A percentile compares a stretch with the other conserved stretches of the same genome.
Evolutionary conservation across 2,329 filamentous ascomycete genomes (phyloP).

Genomic region (Lecanoromycetidae sp.): DNA sequence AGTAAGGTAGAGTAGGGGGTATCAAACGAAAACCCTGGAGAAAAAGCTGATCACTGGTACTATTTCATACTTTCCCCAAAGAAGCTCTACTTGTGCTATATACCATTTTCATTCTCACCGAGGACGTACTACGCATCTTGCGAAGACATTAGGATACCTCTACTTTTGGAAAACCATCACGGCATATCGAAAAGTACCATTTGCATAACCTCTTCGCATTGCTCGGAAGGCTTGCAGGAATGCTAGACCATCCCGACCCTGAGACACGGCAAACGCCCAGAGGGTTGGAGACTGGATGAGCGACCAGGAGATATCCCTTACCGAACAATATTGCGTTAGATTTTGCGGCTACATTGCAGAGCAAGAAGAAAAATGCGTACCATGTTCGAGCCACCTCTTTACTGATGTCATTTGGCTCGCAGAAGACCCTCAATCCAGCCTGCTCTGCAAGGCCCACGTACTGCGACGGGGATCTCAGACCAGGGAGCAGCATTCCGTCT

Average conservation of each 20-base stretch:
- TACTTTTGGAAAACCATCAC: constrained; percentile 46
- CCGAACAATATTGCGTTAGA: too few relatives aligned
- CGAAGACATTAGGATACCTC: too few relatives aligned
- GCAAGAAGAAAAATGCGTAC: too few relatives aligned
- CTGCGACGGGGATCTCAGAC: constrained; percentile 41
- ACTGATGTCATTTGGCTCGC: constrained; percentile 45
- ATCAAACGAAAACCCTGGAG: too few relatives aligned
- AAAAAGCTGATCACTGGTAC: too few relatives aligned
- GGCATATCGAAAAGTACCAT: constrained; percentile 47
- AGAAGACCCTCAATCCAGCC: constrained; percentile 37
- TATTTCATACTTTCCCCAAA: too few relatives aligned
- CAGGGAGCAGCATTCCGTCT: constrained; percentile 51
- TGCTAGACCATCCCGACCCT: constrained; percentile 48
- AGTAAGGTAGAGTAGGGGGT: too few relatives aligned
- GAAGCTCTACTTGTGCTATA: too few relatives aligned
- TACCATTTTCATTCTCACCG: too few relatives aligned
- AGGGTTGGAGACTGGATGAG: constrained; percentile 48
- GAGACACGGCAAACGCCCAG: constrained; percentile 49
- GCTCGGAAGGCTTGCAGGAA: constrained; percentile 51
- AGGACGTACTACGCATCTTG: too few relatives aligned
- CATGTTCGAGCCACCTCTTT: constrained; percentile 48
- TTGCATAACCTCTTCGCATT: constrained; percentile 48
- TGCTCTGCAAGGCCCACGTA: constrained; percentile 41
- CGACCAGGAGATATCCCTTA: constrained; percentile 52
- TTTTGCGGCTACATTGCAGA: too few relatives aligned